Evolutionary conservation across 805 yeast genomes (phyloP).

Genomic region (Saturnispora serradocipensis): DNA sequence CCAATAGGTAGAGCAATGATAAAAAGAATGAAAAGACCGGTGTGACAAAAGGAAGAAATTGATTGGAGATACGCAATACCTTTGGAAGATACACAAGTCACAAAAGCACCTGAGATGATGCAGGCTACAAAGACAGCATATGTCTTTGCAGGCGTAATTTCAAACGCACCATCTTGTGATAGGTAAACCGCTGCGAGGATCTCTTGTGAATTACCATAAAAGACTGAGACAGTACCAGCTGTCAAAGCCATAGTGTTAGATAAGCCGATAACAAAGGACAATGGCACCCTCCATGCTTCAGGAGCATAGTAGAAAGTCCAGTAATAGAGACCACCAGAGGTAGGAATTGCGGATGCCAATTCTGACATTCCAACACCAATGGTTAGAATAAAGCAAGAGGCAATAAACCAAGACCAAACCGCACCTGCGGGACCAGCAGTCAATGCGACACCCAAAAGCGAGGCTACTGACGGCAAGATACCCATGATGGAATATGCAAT

Average conservation of each 20-base stretch:
- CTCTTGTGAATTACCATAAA: conserved; percentile 55
- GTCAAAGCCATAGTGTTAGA: conserved; percentile 55
- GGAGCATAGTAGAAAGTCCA: conserved; percentile 64
- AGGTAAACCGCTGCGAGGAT: conserved; percentile 47
- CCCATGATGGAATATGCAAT: conserved; percentile 60
- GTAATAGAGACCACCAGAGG: conserved; percentile 63
- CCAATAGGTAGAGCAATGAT: conserved; percentile 59
- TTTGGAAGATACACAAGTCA: conserved; percentile 47
- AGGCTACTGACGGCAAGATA: conserved; percentile 52
- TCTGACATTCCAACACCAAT: conserved; percentile 57
- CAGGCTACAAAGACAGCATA: conserved; percentile 61
- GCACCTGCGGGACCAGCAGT: conserved; percentile 57
- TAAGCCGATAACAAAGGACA: conserved; percentile 54
- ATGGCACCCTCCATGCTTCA: conserved; percentile 35
- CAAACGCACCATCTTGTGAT: conserved; percentile 42
- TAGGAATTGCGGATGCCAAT: conserved; percentile 58
- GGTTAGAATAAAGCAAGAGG: conserved; percentile 35
- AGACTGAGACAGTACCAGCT: conserved; percentile 55
- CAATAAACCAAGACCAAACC: conserved; percentile 58
- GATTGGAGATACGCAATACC: conserved; percentile 49
- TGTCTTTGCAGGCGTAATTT: conserved; percentile 39
- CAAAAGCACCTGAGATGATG: conserved; percentile 37
- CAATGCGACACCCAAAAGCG: conserved; percentile 44
- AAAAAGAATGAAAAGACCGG: conserved; percentile 40
- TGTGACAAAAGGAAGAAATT: conserved; percentile 45